phyloP scores from a whole-genome alignment of 1,139 yeast species.

The Yamadazyma atmosphaerica region DNA sequence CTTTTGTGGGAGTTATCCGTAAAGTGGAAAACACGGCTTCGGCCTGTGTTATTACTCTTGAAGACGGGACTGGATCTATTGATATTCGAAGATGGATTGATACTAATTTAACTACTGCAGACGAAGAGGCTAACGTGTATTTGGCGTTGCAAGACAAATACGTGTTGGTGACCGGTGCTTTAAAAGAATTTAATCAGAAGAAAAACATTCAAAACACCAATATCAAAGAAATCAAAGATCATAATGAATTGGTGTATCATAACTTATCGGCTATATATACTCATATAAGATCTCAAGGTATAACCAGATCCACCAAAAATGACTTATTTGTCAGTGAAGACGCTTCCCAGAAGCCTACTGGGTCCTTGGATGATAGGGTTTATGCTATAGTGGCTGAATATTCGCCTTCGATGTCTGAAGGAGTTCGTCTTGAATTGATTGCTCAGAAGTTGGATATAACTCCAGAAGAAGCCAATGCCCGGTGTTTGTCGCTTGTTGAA shows the following conservation, averaged over 20 bases:
- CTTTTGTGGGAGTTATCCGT: conserved; percentile 67
- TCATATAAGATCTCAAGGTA: conserved; percentile 56
- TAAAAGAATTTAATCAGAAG: conserved; percentile 69
- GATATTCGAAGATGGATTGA: conserved; percentile 74
- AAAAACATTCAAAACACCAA: conserved; percentile 66
- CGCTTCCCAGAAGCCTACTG: conserved; percentile 18
- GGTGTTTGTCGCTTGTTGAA: conserved; percentile 57
- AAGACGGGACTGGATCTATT: conserved; percentile 82
- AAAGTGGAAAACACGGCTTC: conserved; percentile 53
- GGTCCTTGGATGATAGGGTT: conserved; percentile 43
- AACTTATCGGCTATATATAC: conserved; percentile 68
- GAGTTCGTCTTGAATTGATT: conserved; percentile 65
- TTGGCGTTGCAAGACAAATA: conserved; percentile 41
- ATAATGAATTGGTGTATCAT: conserved; percentile 77
- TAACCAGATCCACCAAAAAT: conserved; percentile 16
- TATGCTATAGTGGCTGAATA: conserved; percentile 51
- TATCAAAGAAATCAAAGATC: conserved; percentile 62
- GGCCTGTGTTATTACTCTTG: conserved; percentile 57
- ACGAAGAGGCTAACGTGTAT: conserved; percentile 36
- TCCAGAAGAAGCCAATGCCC: conserved; percentile 46
- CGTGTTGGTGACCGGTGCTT: conserved; percentile 69
- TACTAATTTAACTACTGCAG: conserved; percentile 41
- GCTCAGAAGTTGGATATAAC: conserved; percentile 55
- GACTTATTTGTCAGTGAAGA: conserved; percentile 47
- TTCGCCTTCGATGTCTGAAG: conserved; percentile 64